Evolutionary conservation across 176 grass and related monocot species (phyloP).

Genomic region (Eragrostis curvula): DNA sequence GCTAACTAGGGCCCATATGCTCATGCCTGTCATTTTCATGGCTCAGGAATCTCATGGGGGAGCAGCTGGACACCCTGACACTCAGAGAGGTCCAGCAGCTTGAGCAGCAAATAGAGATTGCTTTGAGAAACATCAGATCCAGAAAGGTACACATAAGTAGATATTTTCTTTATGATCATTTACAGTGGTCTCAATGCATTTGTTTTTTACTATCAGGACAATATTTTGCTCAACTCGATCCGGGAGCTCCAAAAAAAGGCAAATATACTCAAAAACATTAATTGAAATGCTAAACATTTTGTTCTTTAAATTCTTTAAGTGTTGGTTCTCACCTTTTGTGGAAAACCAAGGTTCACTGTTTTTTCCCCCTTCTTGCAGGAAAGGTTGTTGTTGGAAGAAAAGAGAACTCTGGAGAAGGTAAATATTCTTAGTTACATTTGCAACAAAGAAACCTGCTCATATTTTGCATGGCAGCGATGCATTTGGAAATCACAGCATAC

Average conservation of each 20-base stretch:
- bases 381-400: slow-evolving; percentile 39
- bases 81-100: slow-evolving; percentile 65
- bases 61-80: slow-evolving; percentile 62
- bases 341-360: neutral
- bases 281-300: neutral
- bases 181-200: neutral
- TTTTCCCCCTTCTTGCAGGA: slow-evolving; percentile 38
- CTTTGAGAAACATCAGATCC: slow-evolving; percentile 64
- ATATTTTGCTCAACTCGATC: slow-evolving; percentile 37
- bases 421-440: neutral
- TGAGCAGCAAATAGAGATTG: slow-evolving; percentile 60
- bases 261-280: neutral
- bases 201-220: slow-evolving; percentile 30
- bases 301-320: neutral
- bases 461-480: neutral
- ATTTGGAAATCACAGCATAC: neutral
- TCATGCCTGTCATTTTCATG: slow-evolving; percentile 12
- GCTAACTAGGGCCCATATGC: neutral
- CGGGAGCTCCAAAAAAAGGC: slow-evolving; percentile 44
- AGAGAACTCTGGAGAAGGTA: slow-evolving; percentile 46
- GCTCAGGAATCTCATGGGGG: slow-evolving; percentile 73
- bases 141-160: slow-evolving; percentile 52
- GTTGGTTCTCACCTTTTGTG: neutral
- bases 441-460: neutral
- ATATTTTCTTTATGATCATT: neutral